phyloP scores from a whole-genome alignment of 1,139 yeast species.

The Geotrichum restrictum region DNA sequence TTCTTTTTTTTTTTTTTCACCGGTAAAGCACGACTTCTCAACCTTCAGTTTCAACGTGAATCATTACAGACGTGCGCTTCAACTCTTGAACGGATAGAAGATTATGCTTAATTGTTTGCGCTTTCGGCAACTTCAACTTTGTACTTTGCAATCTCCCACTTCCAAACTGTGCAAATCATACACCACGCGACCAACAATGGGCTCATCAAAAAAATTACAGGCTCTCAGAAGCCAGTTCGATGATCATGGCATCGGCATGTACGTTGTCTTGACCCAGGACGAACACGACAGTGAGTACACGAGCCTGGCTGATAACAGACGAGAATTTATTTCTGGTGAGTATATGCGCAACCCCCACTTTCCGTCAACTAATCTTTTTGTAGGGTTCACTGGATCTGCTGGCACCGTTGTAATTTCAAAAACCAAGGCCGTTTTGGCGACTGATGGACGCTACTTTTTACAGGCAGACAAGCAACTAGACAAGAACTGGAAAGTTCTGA shows the following conservation, averaged over 20 bases:
- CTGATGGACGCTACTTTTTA: constrained; percentile 91
- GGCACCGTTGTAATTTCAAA: constrained; percentile 84
- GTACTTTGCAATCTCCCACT: background rate
- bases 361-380: constrained; percentile 47
- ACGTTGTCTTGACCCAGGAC: constrained; percentile 86
- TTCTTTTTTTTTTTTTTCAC: no score
- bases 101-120: background rate
- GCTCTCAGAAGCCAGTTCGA: constrained; percentile 48
- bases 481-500: constrained; percentile 82
- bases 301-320: constrained; percentile 70
- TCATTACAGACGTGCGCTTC: no score
- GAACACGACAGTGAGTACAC: constrained; percentile 93
- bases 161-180: background rate
- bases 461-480: constrained; percentile 89
- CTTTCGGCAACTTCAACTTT: background rate
- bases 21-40: no score
- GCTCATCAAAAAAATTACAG: background rate
- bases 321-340: constrained; percentile 66
- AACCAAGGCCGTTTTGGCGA: constrained; percentile 74
- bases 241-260: constrained; percentile 62
- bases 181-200: constrained; percentile 20
- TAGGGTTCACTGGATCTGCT: constrained; percentile 79
- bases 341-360: background rate
- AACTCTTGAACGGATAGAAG: background rate
- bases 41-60: constrained; percentile 24